Percentiles rank a stretch among this genome's conserved stretches.
phyloP scores from a whole-genome alignment of 306 rosid species.

The Pueraria montana region DNA sequence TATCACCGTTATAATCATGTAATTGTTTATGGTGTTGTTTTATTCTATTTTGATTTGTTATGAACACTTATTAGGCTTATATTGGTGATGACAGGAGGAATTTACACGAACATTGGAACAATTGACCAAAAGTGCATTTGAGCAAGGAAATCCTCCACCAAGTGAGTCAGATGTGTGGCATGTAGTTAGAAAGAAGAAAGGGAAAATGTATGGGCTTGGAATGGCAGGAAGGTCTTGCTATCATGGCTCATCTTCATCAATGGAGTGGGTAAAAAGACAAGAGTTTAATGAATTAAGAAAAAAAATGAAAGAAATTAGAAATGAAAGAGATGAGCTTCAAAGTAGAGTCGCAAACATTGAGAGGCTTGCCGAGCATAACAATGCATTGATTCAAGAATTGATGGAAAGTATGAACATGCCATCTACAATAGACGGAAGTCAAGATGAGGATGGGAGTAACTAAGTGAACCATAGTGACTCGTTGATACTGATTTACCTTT shows the following conservation, averaged over 20 bases:
- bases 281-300: background rate
- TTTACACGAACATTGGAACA: background rate
- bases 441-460: background rate
- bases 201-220: background rate
- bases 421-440: background rate
- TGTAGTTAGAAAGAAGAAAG: background rate
- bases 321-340: background rate
- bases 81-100: background rate
- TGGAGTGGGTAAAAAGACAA: background rate
- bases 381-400: background rate
- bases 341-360: background rate
- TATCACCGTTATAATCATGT: background rate
- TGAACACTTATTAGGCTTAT: background rate
- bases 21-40: background rate
- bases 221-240: background rate
- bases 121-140: background rate
- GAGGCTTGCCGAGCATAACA: slow-evolving; percentile 6
- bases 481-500: background rate
- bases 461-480: background rate
- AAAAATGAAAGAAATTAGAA: background rate
- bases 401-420: background rate
- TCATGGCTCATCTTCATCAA: background rate
- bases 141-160: slow-evolving; percentile 4
- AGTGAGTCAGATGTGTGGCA: background rate
- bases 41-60: background rate